Percentiles rank a stretch among this genome's conserved stretches.
phyloP scores from a whole-genome alignment of 208 protist species.

The Naegleria fowleri region DNA sequence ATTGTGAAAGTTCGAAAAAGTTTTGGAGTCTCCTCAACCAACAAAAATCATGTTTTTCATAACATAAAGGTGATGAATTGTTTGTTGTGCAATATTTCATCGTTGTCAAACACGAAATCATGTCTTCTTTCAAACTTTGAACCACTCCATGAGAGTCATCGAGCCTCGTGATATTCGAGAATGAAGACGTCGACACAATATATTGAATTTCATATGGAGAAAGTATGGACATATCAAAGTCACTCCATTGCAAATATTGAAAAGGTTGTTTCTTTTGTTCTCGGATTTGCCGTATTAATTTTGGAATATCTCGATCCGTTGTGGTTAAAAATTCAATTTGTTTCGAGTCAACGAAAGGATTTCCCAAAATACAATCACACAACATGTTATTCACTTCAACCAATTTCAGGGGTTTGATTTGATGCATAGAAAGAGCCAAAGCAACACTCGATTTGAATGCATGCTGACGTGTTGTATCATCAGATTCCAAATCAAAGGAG shows the following conservation, averaged over 20 bases:
- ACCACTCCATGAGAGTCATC: no score
- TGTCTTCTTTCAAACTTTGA: not conserved
- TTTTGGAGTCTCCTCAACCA: not conserved
- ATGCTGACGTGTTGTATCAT: not conserved
- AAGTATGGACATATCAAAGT: not conserved
- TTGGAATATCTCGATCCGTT: not conserved
- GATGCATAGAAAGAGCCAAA: not conserved
- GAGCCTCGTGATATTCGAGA: no score
- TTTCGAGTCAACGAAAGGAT: not conserved
- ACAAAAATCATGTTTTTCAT: conserved; percentile 2
- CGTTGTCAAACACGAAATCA: not conserved
- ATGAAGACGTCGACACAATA: not conserved
- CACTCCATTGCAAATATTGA: not conserved
- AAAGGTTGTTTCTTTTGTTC: not conserved
- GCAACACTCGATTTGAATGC: not conserved
- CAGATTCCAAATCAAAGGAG: no score
- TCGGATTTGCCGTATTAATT: not conserved
- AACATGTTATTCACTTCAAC: not conserved
- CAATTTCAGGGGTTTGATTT: not conserved
- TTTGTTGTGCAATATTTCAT: not conserved
- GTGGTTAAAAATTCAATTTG: not conserved
- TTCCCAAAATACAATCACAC: not conserved
- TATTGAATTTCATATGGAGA: not conserved
- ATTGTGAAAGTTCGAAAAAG: not conserved
- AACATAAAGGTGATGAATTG: not conserved